phyloP scores from a whole-genome alignment of 257 asterid species.

The Ocimum tenuiflorum region DNA sequence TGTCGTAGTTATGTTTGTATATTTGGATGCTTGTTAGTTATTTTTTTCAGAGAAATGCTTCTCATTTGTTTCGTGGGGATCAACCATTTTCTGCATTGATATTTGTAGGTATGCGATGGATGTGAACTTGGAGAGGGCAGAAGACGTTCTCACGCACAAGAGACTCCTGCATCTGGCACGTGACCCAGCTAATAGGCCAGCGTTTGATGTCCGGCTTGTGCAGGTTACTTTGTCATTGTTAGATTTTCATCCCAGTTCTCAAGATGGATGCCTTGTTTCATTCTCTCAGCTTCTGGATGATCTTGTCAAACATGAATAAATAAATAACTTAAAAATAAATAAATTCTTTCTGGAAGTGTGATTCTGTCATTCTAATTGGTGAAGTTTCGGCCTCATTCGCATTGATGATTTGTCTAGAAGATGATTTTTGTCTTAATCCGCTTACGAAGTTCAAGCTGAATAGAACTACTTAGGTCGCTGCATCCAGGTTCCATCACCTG shows the following conservation, averaged over 20 bases:
- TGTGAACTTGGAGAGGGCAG: slow-evolving; percentile 92
- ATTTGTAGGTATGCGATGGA: slow-evolving; percentile 78
- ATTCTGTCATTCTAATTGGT: neutral
- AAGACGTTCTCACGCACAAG: slow-evolving; percentile 88
- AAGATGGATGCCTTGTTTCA: neutral
- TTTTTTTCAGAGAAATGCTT: neutral
- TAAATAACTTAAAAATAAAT: too few relatives aligned
- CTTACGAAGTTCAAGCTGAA: neutral
- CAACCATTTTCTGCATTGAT: slow-evolving; percentile 3
- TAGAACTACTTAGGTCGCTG: neutral
- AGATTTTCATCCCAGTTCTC: neutral
- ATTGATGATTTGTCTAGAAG: neutral
- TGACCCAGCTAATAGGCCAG: slow-evolving; percentile 88
- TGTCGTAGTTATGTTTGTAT: neutral
- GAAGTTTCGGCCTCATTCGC: neutral
- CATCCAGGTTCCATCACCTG: neutral
- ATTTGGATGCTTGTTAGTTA: neutral
- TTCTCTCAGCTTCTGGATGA: neutral
- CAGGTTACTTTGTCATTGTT: slow-evolving; percentile 48
- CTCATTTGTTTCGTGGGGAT: neutral
- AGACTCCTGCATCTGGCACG: slow-evolving; percentile 68
- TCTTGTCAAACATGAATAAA: too few relatives aligned
- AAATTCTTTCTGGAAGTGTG: too few relatives aligned
- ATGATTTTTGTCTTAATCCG: neutral
- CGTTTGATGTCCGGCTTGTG: slow-evolving; percentile 88